Base-by-base conservation (phyloP, 78 protist genomes). In the Dictyostelium citrinum region DNA sequence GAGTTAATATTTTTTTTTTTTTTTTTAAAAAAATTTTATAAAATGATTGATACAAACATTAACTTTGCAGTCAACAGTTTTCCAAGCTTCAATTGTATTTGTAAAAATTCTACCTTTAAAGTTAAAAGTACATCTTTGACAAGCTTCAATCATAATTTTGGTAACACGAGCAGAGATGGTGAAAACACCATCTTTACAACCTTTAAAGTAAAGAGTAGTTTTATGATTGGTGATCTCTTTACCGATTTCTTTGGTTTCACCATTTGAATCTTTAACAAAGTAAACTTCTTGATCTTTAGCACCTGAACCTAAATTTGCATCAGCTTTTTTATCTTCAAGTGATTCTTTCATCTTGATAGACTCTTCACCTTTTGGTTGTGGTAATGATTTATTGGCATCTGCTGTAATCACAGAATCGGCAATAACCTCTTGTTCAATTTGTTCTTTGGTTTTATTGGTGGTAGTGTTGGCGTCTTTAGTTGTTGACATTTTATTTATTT, bases 341-440 rank as follows among this genome's bases (percentile, higher is more conserved):
- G 45, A 33, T n/a, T 22, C 60, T 71, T 86, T 86, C 39, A 78
- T 76, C 17, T 64, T 39, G 31, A 81, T 64, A 60, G 93, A 76
- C 49, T 86, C 93, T 78, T 86, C 84, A 86, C 93, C 93, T 72
- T 86, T 86, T 86, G 93, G 93, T 86, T 86, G 93, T 76, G 93
- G 93, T 45, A 86, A 46, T 31, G 93, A 86, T 20, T 86, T 86
- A n/a, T 43, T 78, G 4, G 46, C 55, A 29, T 86, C 93, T 41
- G 93, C 22, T 37, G 83, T 60, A 4, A 75, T 74, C 10, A 86
- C 70, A 3, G 24, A 10, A 1, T 78, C 84, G 6, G 93, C 84
- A 22, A 86, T 72, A 6, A 67, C 93, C 70, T 86, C 45, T n/a
- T 83, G 84, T 64, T n/a, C 29, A 3, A 75, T 78, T 78, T 86